Conservation (phyloP, 768 basidiomycete genomes). For the Psilocybe cyanescens region DNA sequence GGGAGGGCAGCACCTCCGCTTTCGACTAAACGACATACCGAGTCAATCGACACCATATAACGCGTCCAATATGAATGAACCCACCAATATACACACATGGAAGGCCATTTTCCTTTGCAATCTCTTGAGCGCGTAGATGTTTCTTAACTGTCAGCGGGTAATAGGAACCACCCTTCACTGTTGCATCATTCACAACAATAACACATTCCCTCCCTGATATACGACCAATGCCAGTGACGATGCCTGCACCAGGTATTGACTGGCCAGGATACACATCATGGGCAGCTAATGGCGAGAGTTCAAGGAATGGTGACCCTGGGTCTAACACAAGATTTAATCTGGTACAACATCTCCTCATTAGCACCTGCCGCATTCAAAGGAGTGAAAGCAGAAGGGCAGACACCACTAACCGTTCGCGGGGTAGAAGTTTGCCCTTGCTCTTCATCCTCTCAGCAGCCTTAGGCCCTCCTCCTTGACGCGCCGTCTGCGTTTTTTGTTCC, state of each 20-base stretch:
- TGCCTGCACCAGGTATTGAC: conserved; percentile 83
- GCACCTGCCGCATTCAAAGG: neutral
- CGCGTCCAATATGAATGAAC: conserved; percentile 25
- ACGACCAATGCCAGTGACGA: conserved; percentile 85
- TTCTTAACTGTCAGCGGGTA: conserved; percentile 96
- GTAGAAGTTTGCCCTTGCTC: conserved; percentile 79
- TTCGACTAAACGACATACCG: conserved; percentile 60
- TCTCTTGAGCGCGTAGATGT: conserved; percentile 91
- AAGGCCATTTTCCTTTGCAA: conserved; percentile 87
- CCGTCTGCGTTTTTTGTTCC: conserved; percentile 58
- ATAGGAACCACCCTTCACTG: conserved; percentile 92
- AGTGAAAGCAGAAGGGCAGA: neutral
- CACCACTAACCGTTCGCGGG: conserved; percentile 72
- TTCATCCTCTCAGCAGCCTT: conserved; percentile 79
- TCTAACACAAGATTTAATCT: conserved; percentile 81
- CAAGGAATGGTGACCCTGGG: conserved; percentile 87
- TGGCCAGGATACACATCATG: conserved; percentile 83
- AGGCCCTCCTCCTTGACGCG: conserved; percentile 72
- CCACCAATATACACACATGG: conserved; percentile 92
- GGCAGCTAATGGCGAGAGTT: conserved; percentile 85
- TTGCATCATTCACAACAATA: conserved; percentile 92
- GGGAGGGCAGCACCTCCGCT: conserved; percentile 94
- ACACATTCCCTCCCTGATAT: conserved; percentile 86
- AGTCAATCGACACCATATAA: neutral
- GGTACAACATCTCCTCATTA: neutral